Base-by-base conservation (phyloP, 2,329 filamentous ascomycete species). In the Delphinella strobiligena region DNA sequence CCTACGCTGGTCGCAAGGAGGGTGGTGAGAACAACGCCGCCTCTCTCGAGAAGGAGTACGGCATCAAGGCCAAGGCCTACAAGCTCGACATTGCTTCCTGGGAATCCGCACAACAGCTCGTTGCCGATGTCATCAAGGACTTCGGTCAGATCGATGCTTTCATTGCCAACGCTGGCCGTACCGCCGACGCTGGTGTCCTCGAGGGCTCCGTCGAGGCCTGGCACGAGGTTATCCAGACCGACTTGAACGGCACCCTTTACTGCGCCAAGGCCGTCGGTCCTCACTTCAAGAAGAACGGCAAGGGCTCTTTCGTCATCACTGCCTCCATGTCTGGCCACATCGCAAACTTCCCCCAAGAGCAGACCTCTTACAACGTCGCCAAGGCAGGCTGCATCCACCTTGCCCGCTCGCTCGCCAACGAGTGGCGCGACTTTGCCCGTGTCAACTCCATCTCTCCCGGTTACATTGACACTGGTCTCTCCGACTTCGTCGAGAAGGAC, bases 181-280 rank as follows among this genome's bases (percentile, higher is more conserved):
- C 81, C 4, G 79, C 80, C 49, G 71, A 80, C 62, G 66, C 64
- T 40, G 80, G 80, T 42, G 70, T 84, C 54, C 66, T 84, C 36
- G 80, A 85, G 46, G 76, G 75, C 55, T 72, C 75, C 17, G 75
- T 82, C 16, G 70, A 80, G 54, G 82, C 85, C 55, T 76, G 77
- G 56, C 77, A 87, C 56, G 74, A 78, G 60, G 84, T 93, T 68
- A 71, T 93, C 60, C 74, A 82, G 52, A 80, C 89, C 54, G 93
- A 95, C 61, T 71, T 93, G 50, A 91, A 78, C n/a, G 88, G 87
- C 10, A 78, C 73, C 19, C 84, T 86, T 63, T 76, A 88, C 72
- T 93, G 85, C 47, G 85, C 86, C 18, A 84, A 89, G 66, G 85
- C 85, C 15, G 83, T 85, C n/a, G 88, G 87, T 24, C 72, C 79